phyloP scores from a whole-genome alignment of 2,329 filamentous ascomycete genomes.

The Tolypocladium inflatum region DNA sequence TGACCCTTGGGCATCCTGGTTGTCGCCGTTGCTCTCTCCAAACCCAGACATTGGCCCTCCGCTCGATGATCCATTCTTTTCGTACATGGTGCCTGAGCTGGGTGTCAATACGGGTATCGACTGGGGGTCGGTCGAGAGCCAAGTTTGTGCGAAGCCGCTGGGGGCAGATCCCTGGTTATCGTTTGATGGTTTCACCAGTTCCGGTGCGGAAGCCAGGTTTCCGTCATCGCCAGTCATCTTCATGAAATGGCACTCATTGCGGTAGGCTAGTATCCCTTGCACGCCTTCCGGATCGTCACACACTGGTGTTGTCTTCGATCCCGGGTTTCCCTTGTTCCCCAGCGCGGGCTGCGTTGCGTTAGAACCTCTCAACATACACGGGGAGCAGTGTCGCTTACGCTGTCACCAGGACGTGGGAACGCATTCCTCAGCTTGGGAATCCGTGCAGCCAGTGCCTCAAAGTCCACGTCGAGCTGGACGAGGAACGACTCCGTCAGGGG shows the following conservation, averaged over 20 bases:
- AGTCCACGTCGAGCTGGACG: constrained; percentile 84
- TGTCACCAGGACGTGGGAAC: constrained; percentile 43
- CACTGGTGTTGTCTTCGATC: constrained; percentile 8
- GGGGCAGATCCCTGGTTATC: constrained; percentile 13
- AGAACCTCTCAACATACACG: constrained; percentile 5
- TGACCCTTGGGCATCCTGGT: constrained; percentile 37
- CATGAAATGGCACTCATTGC: constrained; percentile 34
- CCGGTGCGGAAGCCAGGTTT: constrained; percentile 27
- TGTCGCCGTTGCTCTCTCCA: constrained; percentile 32
- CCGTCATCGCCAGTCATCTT: constrained; percentile 29
- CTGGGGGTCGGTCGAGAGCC: constrained; percentile 29
- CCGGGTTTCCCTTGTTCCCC: constrained; percentile 9
- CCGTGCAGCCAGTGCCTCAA: constrained; percentile 61
- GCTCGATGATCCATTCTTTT: constrained; percentile 17
- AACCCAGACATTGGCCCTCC: constrained; percentile 24
- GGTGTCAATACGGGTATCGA: constrained; percentile 26
- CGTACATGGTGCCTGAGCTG: constrained; percentile 22
- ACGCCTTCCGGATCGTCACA: constrained; percentile 26
- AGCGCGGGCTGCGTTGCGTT: constrained; percentile 18
- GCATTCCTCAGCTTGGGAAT: constrained; percentile 47
- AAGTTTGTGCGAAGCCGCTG: constrained; percentile 20
- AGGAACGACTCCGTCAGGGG: constrained; percentile 91
- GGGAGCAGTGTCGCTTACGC: constrained; percentile 28
- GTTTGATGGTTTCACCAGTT: constrained; percentile 27
- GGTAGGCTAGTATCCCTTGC: constrained; percentile 34